Conservation (phyloP, 1,284 basidiomycete genomes). For the Microbotryum violaceum region DNA sequence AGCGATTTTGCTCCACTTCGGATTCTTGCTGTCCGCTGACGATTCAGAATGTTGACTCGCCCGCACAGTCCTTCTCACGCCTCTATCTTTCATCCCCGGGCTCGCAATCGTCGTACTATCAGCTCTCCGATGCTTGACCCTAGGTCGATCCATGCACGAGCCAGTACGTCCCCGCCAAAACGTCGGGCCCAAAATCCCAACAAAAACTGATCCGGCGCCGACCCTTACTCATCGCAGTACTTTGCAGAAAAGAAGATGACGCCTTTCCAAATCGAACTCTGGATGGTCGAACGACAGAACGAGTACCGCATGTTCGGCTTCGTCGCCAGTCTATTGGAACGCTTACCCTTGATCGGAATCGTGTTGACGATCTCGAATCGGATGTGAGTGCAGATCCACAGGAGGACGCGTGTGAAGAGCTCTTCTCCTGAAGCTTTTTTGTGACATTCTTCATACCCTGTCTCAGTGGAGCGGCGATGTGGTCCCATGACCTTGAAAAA, state of each 20-base stretch:
- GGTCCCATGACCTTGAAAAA: slow-evolving; percentile 35
- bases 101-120: slow-evolving; percentile 31
- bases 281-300: slow-evolving; percentile 35
- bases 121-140: slow-evolving; percentile 29
- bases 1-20: background rate
- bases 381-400: slow-evolving; percentile 11
- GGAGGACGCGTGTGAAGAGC: background rate
- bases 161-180: slow-evolving; percentile 11
- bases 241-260: slow-evolving; percentile 36
- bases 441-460: too few species aligned
- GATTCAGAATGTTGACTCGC: too few species aligned
- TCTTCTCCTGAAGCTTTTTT: too few species aligned
- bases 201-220: background rate
- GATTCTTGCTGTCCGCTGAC: background rate
- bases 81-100: slow-evolving; percentile 37
- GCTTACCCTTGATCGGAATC: slow-evolving; percentile 36
- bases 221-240: slow-evolving; percentile 12
- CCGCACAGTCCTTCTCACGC: slow-evolving; percentile 33
- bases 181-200: background rate
- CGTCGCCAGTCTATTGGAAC: slow-evolving; percentile 32
- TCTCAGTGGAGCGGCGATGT: slow-evolving; percentile 33
- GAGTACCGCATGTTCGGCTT: slow-evolving; percentile 37
- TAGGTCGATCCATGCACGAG: slow-evolving; percentile 26
- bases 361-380: slow-evolving; percentile 37
- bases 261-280: slow-evolving; percentile 33